A percentile compares a stretch with the other conserved stretches of the same genome.
phyloP scores from a whole-genome alignment of 2,329 filamentous ascomycete genomes.

The Calcarisporium arbuscula region DNA sequence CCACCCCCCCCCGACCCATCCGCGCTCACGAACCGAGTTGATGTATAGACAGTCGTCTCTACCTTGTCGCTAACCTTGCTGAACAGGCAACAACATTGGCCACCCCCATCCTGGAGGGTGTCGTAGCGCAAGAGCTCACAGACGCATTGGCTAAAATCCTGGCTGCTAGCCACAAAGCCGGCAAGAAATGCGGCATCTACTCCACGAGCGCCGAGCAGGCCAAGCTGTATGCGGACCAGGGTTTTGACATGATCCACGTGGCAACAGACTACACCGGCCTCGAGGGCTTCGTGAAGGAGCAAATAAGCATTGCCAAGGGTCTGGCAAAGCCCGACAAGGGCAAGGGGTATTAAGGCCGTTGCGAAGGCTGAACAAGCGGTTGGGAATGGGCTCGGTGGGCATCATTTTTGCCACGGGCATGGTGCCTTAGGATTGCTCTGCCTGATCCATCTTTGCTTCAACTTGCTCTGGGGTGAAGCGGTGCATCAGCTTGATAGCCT shows the following conservation, averaged over 20 bases:
- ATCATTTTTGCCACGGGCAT: not conserved
- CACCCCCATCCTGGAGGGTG: slow-evolving; percentile 54
- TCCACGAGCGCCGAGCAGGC: slow-evolving; percentile 51
- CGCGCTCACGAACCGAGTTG: not conserved
- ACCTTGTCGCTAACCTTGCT: too few species aligned
- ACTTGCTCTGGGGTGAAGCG: slow-evolving; percentile 64
- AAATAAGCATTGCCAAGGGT: slow-evolving; percentile 41
- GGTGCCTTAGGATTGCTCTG: slow-evolving; percentile 25
- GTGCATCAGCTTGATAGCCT: slow-evolving; percentile 71
- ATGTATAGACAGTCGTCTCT: not conserved
- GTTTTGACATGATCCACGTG: slow-evolving; percentile 57
- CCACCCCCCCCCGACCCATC: too few species aligned
- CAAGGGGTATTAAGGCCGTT: slow-evolving; percentile 32
- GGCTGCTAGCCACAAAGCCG: slow-evolving; percentile 50
- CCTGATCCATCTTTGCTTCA: slow-evolving; percentile 60
- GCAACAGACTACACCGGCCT: slow-evolving; percentile 50
- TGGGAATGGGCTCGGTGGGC: too few species aligned
- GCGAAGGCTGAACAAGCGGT: not conserved
- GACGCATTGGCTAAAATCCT: slow-evolving; percentile 53
- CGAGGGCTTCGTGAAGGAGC: slow-evolving; percentile 34
- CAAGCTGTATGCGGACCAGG: slow-evolving; percentile 45
- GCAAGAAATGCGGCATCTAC: slow-evolving; percentile 61
- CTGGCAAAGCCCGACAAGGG: slow-evolving; percentile 27
- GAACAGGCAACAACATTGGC: slow-evolving; percentile 50
- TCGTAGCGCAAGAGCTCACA: slow-evolving; percentile 52